A percentile compares a stretch with the other conserved stretches of the same genome.
These are phyloP conservation scores for Pseudocercospora macadamiae DNA, from an alignment of 2,329 filamentous ascomycete genomes.

Conservation along the genomic window DNA sequence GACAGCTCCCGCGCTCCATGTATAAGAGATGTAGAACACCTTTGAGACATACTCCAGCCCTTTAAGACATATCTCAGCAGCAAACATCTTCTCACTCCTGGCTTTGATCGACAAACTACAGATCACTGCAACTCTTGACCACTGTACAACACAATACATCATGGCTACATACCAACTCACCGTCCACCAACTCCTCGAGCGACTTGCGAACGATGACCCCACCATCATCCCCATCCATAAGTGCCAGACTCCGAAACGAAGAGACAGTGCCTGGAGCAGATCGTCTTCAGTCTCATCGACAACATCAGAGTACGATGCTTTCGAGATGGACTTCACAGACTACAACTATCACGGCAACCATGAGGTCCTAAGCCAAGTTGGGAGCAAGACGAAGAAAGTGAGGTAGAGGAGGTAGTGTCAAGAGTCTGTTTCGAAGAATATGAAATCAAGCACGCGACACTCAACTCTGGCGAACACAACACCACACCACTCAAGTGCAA, in stretches of 20 bases:
- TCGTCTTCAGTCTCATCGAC: constrained; percentile 1
- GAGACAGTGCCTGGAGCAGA: constrained; percentile 8
- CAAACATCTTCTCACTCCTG: not conserved
- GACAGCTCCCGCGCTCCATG: constrained; percentile 11
- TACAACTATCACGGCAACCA: not conserved
- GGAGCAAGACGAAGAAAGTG: not conserved
- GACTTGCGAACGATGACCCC: constrained; percentile 23
- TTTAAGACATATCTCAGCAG: not conserved
- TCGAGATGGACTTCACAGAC: constrained; percentile 6
- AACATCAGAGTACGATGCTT: not conserved
- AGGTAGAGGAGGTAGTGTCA: too few relatives aligned
- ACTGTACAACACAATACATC: not conserved
- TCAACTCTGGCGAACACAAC: too few relatives aligned
- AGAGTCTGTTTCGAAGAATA: too few relatives aligned
- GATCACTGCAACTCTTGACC: not conserved
- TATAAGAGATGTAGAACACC: constrained; percentile 13
- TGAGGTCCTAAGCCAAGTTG: not conserved
- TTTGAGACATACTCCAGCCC: constrained; percentile 1
- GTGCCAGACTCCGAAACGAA: not conserved
- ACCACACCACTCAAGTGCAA: too few relatives aligned
- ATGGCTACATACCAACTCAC: constrained; percentile 31
- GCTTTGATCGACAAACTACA: not conserved
- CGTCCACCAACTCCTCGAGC: constrained; percentile 25
- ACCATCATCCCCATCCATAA: not conserved
- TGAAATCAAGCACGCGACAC: too few relatives aligned